Evolutionary conservation across 768 basidiomycete species (phyloP).

Genomic region (Inosperma sp.): DNA sequence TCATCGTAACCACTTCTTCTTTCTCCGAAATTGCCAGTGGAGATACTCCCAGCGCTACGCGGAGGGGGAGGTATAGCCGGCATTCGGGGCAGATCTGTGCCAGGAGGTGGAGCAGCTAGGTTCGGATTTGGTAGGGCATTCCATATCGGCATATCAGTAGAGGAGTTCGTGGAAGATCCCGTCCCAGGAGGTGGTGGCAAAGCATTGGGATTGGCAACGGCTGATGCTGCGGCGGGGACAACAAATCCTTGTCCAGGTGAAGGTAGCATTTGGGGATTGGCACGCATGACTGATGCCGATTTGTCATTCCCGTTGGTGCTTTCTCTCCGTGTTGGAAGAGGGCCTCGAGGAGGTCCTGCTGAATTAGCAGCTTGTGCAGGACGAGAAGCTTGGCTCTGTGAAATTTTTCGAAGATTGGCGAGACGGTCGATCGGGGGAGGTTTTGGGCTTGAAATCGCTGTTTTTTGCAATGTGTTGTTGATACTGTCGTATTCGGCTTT

Average conservation of each 20-base stretch:
- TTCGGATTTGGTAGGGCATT: background rate
- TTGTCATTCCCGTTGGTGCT: background rate
- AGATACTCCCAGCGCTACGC: background rate
- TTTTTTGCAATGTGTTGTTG: background rate
- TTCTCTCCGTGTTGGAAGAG: background rate
- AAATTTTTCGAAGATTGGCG: conserved; percentile 22
- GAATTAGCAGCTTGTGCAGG: background rate
- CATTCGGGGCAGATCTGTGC: background rate
- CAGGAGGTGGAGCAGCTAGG: background rate
- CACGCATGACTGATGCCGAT: background rate
- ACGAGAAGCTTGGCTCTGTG: conserved; percentile 14
- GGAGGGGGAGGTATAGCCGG: background rate
- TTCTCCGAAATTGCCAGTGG: background rate
- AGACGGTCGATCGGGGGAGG: conserved; percentile 19
- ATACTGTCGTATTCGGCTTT: conserved; percentile 11
- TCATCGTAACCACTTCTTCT: conserved; percentile 4
- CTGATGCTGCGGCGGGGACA: conserved; percentile 11
- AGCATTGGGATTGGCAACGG: background rate
- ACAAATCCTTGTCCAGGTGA: conserved; percentile 23
- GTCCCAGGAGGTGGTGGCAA: background rate
- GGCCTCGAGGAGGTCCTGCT: background rate
- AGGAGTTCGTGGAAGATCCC: background rate
- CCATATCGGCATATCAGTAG: background rate
- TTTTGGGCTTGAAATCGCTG: conserved; percentile 2
- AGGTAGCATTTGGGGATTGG: conserved; percentile 23